phyloP scores from a whole-genome alignment of 371 early-diverging fungal genomes.

The Gilbertella persicaria region DNA sequence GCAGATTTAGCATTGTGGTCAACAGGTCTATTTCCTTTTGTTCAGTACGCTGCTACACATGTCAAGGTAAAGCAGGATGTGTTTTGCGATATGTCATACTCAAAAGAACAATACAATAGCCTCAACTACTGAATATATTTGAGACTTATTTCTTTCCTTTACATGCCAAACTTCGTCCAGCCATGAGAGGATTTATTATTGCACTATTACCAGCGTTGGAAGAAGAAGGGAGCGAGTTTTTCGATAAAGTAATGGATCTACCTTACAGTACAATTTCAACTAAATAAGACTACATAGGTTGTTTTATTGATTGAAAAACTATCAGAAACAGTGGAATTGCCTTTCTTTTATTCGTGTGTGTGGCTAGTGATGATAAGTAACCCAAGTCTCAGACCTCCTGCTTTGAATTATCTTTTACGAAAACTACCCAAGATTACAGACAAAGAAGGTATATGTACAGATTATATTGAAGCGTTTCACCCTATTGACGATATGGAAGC shows the following conservation, averaged over 20 bases:
- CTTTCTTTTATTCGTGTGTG: slow-evolving; percentile 80
- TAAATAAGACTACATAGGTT: slow-evolving; percentile 39
- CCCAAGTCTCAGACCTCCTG: slow-evolving; percentile 70
- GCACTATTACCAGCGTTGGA: slow-evolving; percentile 88
- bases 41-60: slow-evolving; percentile 82
- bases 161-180: slow-evolving; percentile 66
- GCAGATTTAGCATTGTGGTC: slow-evolving; percentile 87
- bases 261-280: not conserved
- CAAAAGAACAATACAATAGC: slow-evolving; percentile 46
- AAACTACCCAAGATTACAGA: slow-evolving; percentile 71
- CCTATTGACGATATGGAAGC: not conserved
- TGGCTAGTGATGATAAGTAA: slow-evolving; percentile 78
- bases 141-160: slow-evolving; percentile 77
- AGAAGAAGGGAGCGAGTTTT: slow-evolving; percentile 89
- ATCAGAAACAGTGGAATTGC: slow-evolving; percentile 64
- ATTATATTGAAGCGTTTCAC: not conserved
- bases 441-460: slow-evolving; percentile 54
- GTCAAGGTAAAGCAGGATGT: slow-evolving; percentile 63
- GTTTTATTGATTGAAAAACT: slow-evolving; percentile 72
- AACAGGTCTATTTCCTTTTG: slow-evolving; percentile 90
- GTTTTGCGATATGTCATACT: slow-evolving; percentile 1
- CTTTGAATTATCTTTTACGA: slow-evolving; percentile 75
- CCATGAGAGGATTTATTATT: slow-evolving; percentile 79
- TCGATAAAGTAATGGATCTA: slow-evolving; percentile 53
- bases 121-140: slow-evolving; percentile 77